A percentile compares a stretch with the other conserved stretches of the same genome.
These are phyloP conservation scores for Cephaloascus albidus DNA, from an alignment of 805 yeast species.

Conservation along the genomic window DNA sequence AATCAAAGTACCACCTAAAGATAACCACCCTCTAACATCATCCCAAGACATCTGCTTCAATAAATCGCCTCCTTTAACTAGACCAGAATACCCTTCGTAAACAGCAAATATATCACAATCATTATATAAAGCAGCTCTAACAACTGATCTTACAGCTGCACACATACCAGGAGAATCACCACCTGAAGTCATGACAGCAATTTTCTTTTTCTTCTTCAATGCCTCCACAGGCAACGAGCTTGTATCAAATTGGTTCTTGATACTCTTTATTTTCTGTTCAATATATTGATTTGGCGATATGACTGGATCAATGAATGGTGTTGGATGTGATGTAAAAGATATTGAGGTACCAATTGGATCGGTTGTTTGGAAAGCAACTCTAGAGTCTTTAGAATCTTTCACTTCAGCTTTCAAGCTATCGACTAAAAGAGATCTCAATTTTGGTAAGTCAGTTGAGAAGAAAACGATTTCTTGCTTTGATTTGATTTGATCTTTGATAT, in stretches of 20 bases:
- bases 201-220: conserved; percentile 31
- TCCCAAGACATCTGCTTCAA: conserved; percentile 82
- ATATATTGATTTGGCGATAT: conserved; percentile 25
- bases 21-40: conserved; percentile 89
- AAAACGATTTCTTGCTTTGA: conserved; percentile 22
- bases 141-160: conserved; percentile 92
- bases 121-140: conserved; percentile 78
- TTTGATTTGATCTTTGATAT: conserved; percentile 13
- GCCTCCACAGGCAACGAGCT: not conserved
- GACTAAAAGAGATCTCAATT: conserved; percentile 9
- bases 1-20: conserved; percentile 90
- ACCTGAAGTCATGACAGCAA: conserved; percentile 97
- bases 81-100: conserved; percentile 91
- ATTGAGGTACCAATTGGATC: conserved; percentile 64
- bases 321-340: conserved; percentile 41
- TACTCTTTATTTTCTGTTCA: conserved; percentile 1
- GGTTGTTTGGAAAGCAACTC: conserved; percentile 21
- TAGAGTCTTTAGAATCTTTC: conserved; percentile 4
- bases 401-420: conserved; percentile 8
- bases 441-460: conserved; percentile 27
- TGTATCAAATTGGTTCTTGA: conserved; percentile 3
- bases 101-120: conserved; percentile 90
- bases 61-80: conserved; percentile 73
- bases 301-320: conserved; percentile 24
- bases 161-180: conserved; percentile 99